phyloP scores from a whole-genome alignment of 176 grass and related monocot species.

The Areca catechu region DNA sequence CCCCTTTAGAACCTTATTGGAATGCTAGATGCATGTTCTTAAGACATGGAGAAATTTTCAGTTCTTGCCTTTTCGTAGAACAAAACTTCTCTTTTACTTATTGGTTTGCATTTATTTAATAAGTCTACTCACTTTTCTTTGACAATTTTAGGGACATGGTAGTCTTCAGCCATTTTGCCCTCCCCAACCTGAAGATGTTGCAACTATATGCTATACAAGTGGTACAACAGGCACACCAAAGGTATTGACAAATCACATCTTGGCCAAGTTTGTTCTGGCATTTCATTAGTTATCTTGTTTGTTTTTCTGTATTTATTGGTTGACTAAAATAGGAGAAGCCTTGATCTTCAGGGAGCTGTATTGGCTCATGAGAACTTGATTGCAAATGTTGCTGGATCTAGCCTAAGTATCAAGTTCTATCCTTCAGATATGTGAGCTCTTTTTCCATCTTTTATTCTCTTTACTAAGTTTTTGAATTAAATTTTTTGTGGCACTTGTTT shows the following conservation, averaged over 20 bases:
- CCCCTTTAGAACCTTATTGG: too few species aligned
- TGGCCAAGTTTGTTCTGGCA: too few species aligned
- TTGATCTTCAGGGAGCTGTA: constrained; percentile 61
- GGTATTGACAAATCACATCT: constrained; percentile 21
- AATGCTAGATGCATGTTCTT: too few species aligned
- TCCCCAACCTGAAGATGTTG: constrained; percentile 82
- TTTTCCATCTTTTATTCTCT: neutral
- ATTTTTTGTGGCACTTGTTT: neutral
- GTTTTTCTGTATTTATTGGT: too few species aligned
- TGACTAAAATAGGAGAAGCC: neutral
- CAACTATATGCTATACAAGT: constrained; percentile 96
- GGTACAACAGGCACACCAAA: constrained; percentile 93
- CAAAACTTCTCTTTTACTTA: neutral
- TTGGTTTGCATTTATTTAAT: neutral
- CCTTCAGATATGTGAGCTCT: constrained; percentile 69
- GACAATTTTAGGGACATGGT: constrained; percentile 50
- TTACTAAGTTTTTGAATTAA: constrained; percentile 1
- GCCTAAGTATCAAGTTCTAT: constrained; percentile 41
- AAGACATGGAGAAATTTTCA: too few species aligned
- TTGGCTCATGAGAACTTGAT: constrained; percentile 81
- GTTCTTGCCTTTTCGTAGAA: too few species aligned
- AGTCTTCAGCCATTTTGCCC: constrained; percentile 50
- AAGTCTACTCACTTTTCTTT: neutral
- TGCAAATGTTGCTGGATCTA: constrained; percentile 79
- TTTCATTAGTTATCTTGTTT: too few species aligned